phyloP scores from a whole-genome alignment of 2,329 filamentous ascomycete genomes.

The Cladorrhinum sp. region DNA sequence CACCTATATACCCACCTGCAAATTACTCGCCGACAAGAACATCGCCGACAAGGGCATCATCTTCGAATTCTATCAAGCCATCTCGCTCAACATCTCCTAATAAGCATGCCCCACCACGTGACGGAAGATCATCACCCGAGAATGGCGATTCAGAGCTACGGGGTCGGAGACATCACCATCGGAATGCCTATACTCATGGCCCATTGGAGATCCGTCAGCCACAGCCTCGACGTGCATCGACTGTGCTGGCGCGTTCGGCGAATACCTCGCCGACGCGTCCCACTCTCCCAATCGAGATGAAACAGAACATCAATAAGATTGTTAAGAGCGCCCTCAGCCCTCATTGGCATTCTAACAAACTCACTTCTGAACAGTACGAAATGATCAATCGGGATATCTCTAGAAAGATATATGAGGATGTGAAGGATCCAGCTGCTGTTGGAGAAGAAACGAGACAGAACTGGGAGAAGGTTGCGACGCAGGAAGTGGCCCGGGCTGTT shows the following conservation, averaged over 20 bases:
- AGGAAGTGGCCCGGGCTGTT: conserved; percentile 76
- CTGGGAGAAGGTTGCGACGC: conserved; percentile 73
- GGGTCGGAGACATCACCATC: conserved; percentile 23
- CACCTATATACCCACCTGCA: conserved; percentile 70
- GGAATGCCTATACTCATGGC: conserved; percentile 10
- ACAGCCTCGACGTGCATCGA: conserved; percentile 46
- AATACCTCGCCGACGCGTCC: conserved; percentile 68
- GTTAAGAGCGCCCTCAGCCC: conserved; percentile 81
- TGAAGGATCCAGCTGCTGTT: conserved; percentile 53
- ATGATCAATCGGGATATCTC: conserved; percentile 89
- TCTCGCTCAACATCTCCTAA: conserved; percentile 26
- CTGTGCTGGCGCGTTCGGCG: conserved; percentile 47
- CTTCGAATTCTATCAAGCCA: conserved; percentile 41
- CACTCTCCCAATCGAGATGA: conserved; percentile 72
- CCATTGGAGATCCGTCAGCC: conserved; percentile 52
- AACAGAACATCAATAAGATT: conserved; percentile 84
- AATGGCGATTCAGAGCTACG: conserved; percentile 26
- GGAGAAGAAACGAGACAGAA: conserved; percentile 63
- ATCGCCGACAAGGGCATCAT: conserved; percentile 51
- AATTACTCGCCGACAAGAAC: conserved; percentile 66
- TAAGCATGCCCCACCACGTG: conserved; percentile 22
- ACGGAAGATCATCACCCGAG: conserved; percentile 24
- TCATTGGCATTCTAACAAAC: conserved; percentile 72
- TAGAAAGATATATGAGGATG: conserved; percentile 76
- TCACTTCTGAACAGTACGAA: conserved; percentile 88